phyloP scores from a whole-genome alignment of 352 stramenopile species.

The Phytopythium vexans region DNA sequence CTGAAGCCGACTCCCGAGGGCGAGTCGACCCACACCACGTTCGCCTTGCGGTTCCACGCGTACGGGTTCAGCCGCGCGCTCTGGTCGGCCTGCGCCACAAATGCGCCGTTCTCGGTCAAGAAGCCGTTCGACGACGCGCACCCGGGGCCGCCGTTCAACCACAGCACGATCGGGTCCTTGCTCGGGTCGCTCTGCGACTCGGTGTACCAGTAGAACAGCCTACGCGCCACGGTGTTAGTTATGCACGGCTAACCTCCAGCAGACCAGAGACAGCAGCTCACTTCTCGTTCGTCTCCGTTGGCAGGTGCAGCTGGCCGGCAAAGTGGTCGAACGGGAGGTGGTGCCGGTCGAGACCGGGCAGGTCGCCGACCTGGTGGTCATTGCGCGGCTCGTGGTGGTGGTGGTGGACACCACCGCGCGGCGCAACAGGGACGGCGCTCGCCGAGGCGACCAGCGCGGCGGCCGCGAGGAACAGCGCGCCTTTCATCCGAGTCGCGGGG shows the following conservation, averaged over 20 bases:
- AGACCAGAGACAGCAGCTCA: too few species aligned
- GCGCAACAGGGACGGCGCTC: slow-evolving; percentile 9
- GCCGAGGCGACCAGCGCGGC: slow-evolving; percentile 14
- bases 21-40: slow-evolving; percentile 89
- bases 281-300: slow-evolving; percentile 41
- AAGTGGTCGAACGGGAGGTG: slow-evolving; percentile 60
- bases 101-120: slow-evolving; percentile 77
- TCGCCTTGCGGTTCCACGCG: slow-evolving; percentile 85
- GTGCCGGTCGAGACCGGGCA: slow-evolving; percentile 40
- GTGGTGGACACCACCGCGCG: slow-evolving; percentile 1
- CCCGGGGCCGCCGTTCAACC: slow-evolving; percentile 91
- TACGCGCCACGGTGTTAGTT: background rate
- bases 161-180: slow-evolving; percentile 81
- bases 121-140: slow-evolving; percentile 82
- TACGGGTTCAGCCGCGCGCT: slow-evolving; percentile 70
- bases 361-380: slow-evolving; percentile 38
- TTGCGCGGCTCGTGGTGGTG: slow-evolving; percentile 12
- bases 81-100: slow-evolving; percentile 47
- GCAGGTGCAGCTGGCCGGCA: slow-evolving; percentile 52
- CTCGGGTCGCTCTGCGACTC: slow-evolving; percentile 43
- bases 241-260: too few species aligned
- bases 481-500: background rate
- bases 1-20: slow-evolving; percentile 86
- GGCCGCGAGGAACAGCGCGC: background rate
- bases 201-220: slow-evolving; percentile 71